Percentiles rank a stretch among this genome's conserved stretches.
phyloP scores from a whole-genome alignment of 257 asterid genomes.

The Paraleonurus japonicus region DNA sequence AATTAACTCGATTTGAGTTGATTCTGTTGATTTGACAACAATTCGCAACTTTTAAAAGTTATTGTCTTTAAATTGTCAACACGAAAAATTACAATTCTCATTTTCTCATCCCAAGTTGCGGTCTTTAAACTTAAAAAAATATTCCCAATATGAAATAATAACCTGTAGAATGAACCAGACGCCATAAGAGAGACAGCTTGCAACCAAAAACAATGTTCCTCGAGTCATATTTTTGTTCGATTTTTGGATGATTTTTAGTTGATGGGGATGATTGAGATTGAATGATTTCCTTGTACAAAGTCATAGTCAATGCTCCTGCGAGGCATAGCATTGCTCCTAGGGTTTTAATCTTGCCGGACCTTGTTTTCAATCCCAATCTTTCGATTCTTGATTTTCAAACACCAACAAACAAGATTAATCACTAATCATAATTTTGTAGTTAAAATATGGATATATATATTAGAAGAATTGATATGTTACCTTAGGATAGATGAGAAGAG shows the following conservation, averaged over 20 bases:
- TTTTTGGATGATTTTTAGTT: background rate
- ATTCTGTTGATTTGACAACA: too few species aligned
- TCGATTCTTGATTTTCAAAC: constrained; percentile 38
- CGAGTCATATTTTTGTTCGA: constrained; percentile 30
- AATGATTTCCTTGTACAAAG: constrained; percentile 48
- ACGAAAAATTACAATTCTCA: too few species aligned
- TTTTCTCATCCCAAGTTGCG: too few species aligned
- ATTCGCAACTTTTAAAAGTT: too few species aligned
- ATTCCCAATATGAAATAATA: too few species aligned
- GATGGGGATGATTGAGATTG: constrained; percentile 19
- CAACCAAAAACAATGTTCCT: constrained; percentile 52
- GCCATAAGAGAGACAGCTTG: constrained; percentile 46
- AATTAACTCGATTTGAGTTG: too few species aligned
- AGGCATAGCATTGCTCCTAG: constrained; percentile 53
- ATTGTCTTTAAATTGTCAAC: too few species aligned
- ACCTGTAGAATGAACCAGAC: constrained; percentile 64
- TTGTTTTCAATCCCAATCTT: constrained; percentile 29
- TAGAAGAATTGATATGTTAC: constrained; percentile 22
- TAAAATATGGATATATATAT: too few species aligned
- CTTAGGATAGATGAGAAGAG: constrained; percentile 42
- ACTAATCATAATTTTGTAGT: background rate
- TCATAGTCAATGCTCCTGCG: constrained; percentile 47
- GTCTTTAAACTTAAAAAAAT: too few species aligned
- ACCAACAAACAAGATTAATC: background rate
- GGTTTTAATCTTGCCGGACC: constrained; percentile 39